phyloP scores from a whole-genome alignment of 805 yeast species.

The Cyberlindnera sargentensis region DNA sequence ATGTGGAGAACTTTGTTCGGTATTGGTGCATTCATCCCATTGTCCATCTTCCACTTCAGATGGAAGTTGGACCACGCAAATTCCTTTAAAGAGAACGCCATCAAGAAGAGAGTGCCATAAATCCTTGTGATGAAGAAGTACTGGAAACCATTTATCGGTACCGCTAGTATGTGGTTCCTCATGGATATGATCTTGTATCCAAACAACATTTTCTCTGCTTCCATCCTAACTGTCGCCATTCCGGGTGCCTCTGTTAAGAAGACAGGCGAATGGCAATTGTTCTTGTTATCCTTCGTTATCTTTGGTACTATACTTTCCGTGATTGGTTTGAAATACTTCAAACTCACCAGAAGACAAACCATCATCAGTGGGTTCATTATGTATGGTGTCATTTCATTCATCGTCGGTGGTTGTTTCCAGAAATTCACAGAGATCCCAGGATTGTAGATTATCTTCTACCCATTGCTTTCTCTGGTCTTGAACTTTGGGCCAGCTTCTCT shows the following conservation, averaged over 20 bases:
- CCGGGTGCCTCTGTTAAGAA: constrained; percentile 20
- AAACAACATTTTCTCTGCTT: constrained; percentile 49
- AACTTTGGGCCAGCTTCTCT: constrained; percentile 43
- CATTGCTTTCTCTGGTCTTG: constrained; percentile 37
- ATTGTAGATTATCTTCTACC: constrained; percentile 38
- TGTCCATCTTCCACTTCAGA: constrained; percentile 9
- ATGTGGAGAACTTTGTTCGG: constrained; percentile 45
- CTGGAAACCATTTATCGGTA: constrained; percentile 44
- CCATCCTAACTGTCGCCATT: constrained; percentile 39
- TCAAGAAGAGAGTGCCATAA: constrained; percentile 15
- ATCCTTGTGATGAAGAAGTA: constrained; percentile 22
- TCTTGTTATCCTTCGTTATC: constrained; percentile 6
- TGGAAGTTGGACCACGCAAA: constrained; percentile 30
- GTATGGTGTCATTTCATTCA: constrained; percentile 36
- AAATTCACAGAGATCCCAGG: constrained; percentile 21
- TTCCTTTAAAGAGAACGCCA: constrained; percentile 37
- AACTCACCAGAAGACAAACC: constrained; percentile 3
- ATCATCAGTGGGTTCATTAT: constrained; percentile 5
- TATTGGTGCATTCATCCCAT: constrained; percentile 36
- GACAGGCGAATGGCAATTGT: constrained; percentile 11
- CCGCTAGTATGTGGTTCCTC: constrained; percentile 54
- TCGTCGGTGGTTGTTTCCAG: constrained; percentile 37
- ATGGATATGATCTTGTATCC: constrained; percentile 63
- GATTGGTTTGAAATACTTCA: constrained; percentile 1
- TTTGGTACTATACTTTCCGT: constrained; percentile 5